Conservation (phyloP, 495 filamentous ascomycete species). For the Aspergillus cristatus region DNA sequence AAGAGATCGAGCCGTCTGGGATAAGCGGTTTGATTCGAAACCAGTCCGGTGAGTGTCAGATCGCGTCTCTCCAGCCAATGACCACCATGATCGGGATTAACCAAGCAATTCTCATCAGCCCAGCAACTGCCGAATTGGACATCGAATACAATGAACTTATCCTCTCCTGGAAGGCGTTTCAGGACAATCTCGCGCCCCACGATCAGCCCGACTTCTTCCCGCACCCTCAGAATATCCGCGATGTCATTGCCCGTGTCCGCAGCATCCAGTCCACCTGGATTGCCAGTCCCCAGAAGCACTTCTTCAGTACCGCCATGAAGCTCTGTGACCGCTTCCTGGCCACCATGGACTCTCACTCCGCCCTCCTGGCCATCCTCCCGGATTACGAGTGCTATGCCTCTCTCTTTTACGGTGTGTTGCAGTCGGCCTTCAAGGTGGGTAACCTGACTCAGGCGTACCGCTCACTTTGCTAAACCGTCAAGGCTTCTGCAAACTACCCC, state of each 20-base stretch:
- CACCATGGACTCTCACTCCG: constrained; percentile 28
- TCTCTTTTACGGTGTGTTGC: constrained; percentile 36
- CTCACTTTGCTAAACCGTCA: constrained; percentile 3
- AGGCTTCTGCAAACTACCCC: constrained; percentile 40
- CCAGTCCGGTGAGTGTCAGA: too few relatives aligned
- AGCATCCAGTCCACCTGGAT: constrained; percentile 24
- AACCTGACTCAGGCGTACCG: too few relatives aligned
- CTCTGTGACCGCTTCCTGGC: constrained; percentile 29
- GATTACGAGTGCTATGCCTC: constrained; percentile 28
- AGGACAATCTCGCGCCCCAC: constrained; percentile 21
- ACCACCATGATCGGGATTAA: neutral
- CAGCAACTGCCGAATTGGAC: constrained; percentile 32
- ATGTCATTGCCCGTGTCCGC: constrained; percentile 25
- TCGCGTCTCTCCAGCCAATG: too few relatives aligned
- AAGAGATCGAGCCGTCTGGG: too few relatives aligned
- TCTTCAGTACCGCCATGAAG: constrained; percentile 20
- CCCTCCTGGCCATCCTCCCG: constrained; percentile 27
- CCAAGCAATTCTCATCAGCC: too few relatives aligned
- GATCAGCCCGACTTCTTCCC: constrained; percentile 26
- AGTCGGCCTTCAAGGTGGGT: constrained; percentile 38
- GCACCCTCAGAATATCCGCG: constrained; percentile 23
- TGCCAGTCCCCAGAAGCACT: constrained; percentile 18
- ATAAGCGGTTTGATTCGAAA: too few relatives aligned
- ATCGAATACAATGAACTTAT: constrained; percentile 37
- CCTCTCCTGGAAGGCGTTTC: constrained; percentile 35